phyloP scores from a whole-genome alignment of 768 basidiomycete genomes.

The Guyanaporus albipodus region DNA sequence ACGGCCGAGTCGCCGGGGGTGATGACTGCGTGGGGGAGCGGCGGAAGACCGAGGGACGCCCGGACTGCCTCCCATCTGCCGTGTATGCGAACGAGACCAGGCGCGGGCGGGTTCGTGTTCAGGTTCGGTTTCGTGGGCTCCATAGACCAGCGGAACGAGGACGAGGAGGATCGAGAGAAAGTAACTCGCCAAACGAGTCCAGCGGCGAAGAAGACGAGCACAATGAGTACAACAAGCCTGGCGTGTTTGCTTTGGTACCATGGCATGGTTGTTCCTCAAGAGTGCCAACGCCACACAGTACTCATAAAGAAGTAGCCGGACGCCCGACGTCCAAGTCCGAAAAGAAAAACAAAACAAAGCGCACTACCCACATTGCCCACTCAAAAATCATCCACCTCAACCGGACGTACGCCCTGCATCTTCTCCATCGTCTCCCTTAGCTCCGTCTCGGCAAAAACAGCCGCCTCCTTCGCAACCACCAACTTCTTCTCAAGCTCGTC shows the following conservation, averaged over 20 bases:
- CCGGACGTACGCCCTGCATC: conserved; percentile 53
- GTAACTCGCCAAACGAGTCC: conserved; percentile 16
- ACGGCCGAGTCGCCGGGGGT: too few relatives aligned
- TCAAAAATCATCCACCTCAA: conserved; percentile 36
- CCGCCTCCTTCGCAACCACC: conserved; percentile 63
- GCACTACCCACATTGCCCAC: neutral
- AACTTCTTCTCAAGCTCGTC: conserved; percentile 77
- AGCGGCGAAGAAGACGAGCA: conserved; percentile 23
- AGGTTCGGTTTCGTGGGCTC: neutral
- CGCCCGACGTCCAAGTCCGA: too few relatives aligned
- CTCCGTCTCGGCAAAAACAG: conserved; percentile 69
- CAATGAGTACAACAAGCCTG: conserved; percentile 18
- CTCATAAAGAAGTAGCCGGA: too few relatives aligned
- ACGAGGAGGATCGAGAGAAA: neutral
- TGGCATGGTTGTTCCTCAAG: conserved; percentile 13
- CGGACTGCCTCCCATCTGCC: conserved; percentile 35
- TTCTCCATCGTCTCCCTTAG: conserved; percentile 71
- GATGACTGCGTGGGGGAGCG: conserved; percentile 14
- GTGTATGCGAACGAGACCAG: conserved; percentile 11
- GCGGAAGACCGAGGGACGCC: conserved; percentile 28
- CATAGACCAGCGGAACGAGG: neutral
- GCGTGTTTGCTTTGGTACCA: conserved; percentile 19
- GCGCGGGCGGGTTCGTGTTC: neutral
- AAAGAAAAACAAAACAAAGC: neutral
- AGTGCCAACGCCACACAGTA: too few relatives aligned